These are phyloP conservation scores for Scytalidium sp. DNA, from an alignment of 2,329 filamentous ascomycete genomes.

Conservation along the genomic window DNA sequence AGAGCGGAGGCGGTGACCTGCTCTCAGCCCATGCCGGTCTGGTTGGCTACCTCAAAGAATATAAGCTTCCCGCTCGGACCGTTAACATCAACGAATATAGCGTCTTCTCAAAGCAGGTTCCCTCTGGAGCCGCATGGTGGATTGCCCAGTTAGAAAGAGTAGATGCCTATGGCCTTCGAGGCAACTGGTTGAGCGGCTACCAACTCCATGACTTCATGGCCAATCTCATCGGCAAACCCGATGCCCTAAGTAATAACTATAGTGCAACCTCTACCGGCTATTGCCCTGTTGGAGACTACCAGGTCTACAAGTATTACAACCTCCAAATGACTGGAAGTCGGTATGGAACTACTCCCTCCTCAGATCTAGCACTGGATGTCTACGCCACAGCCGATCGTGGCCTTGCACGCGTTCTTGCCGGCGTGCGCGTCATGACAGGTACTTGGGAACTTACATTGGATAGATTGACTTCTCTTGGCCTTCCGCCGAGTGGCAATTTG, in stretches of 20 bases:
- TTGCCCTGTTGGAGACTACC: slow-evolving; percentile 38
- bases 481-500: slow-evolving; percentile 15
- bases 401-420: slow-evolving; percentile 16
- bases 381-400: slow-evolving; percentile 17
- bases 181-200: slow-evolving; percentile 12
- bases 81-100: slow-evolving; percentile 19
- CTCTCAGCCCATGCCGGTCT: slow-evolving; percentile 24
- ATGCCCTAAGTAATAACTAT: slow-evolving; percentile 10
- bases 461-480: slow-evolving; percentile 13
- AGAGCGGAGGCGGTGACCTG: slow-evolving; percentile 28
- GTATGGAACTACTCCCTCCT: slow-evolving; percentile 31
- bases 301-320: slow-evolving; percentile 46
- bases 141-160: slow-evolving; percentile 15
- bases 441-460: slow-evolving; percentile 21
- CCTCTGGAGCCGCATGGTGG: slow-evolving; percentile 11
- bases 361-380: slow-evolving; percentile 14
- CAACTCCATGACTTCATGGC: slow-evolving; percentile 18
- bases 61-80: slow-evolving; percentile 10
- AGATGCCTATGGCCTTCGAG: slow-evolving; percentile 13
- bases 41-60: slow-evolving; percentile 17
- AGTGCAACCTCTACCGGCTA: slow-evolving; percentile 30
- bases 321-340: slow-evolving; percentile 40
- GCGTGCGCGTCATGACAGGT: slow-evolving; percentile 14
- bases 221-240: slow-evolving; percentile 15
- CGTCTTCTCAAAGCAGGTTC: slow-evolving; percentile 9